Percentiles rank a stretch among this genome's conserved stretches.
phyloP scores from a whole-genome alignment of 345 rosid species.

The Salix purpurea region DNA sequence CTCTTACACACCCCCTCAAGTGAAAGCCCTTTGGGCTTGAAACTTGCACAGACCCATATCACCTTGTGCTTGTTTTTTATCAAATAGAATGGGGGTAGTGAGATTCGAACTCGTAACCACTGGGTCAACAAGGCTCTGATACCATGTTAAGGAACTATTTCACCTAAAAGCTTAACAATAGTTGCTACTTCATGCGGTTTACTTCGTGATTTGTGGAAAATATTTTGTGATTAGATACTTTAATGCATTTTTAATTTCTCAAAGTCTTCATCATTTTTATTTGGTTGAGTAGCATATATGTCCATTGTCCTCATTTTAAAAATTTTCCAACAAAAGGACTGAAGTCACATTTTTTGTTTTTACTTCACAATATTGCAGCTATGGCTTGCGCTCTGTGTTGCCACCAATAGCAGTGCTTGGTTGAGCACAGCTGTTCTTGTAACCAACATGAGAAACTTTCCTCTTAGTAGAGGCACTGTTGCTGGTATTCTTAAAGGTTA shows the following conservation, averaged over 20 bases:
- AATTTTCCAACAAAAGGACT: neutral
- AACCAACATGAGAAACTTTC: conserved; percentile 75
- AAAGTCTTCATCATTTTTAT: neutral
- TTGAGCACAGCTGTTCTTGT: conserved; percentile 59
- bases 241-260: neutral
- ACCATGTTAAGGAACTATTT: too few species aligned
- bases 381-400: conserved; percentile 59
- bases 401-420: conserved; percentile 64
- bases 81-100: too few species aligned
- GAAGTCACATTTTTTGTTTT: neutral
- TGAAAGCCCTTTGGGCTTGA: too few species aligned
- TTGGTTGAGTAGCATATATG: neutral
- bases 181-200: neutral
- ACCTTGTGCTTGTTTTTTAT: too few species aligned
- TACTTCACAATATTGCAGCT: conserved; percentile 34
- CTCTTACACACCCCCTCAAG: too few species aligned
- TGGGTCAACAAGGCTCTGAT: too few species aligned
- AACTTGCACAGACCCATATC: too few species aligned
- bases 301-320: neutral
- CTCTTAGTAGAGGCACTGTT: conserved; percentile 54
- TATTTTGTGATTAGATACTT: neutral
- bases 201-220: neutral
- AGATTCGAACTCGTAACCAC: too few species aligned
- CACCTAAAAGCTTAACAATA: too few species aligned
- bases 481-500: conserved; percentile 71